Percentiles rank a stretch among this genome's conserved stretches.
Evolutionary conservation across 345 rosid species (phyloP).

Genomic region (Salix dunnii): DNA sequence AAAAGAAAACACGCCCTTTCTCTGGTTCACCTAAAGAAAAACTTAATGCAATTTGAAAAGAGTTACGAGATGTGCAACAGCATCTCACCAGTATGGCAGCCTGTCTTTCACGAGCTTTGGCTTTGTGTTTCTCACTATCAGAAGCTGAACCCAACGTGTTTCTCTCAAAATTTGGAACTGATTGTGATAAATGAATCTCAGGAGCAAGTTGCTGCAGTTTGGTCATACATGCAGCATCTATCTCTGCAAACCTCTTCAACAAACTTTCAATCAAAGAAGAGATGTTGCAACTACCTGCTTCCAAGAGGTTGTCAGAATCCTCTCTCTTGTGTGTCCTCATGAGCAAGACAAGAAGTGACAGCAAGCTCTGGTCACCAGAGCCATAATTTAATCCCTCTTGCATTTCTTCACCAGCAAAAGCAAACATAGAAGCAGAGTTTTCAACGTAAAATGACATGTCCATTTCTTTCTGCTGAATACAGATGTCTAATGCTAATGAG

Average conservation of each 20-base stretch:
- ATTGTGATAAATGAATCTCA: conserved; percentile 44
- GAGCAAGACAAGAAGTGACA: conserved; percentile 84
- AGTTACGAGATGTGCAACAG: conserved; percentile 1
- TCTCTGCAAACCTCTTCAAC: conserved; percentile 71
- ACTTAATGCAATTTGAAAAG: not conserved
- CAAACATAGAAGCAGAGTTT: conserved; percentile 43
- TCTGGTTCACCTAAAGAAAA: not conserved
- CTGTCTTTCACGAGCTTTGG: conserved; percentile 84
- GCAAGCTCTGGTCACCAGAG: conserved; percentile 60
- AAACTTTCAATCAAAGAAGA: conserved; percentile 71
- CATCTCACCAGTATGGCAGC: conserved; percentile 76
- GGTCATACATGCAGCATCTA: conserved; percentile 58
- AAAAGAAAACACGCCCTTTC: not conserved
- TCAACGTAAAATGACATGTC: conserved; percentile 29
- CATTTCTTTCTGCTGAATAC: conserved; percentile 51
- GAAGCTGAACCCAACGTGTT: conserved; percentile 35
- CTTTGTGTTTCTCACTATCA: conserved; percentile 71
- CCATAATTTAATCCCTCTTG: conserved; percentile 42
- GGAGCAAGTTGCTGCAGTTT: conserved; percentile 77
- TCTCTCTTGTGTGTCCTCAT: conserved; percentile 62
- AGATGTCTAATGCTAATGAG: conserved; percentile 67
- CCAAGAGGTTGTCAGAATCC: conserved; percentile 40
- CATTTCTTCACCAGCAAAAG: conserved; percentile 64
- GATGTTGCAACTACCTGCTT: conserved; percentile 61
- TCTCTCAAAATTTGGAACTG: conserved; percentile 26